Base-by-base conservation (phyloP, 345 rosid genomes). In the Tarenaya hassleriana region DNA sequence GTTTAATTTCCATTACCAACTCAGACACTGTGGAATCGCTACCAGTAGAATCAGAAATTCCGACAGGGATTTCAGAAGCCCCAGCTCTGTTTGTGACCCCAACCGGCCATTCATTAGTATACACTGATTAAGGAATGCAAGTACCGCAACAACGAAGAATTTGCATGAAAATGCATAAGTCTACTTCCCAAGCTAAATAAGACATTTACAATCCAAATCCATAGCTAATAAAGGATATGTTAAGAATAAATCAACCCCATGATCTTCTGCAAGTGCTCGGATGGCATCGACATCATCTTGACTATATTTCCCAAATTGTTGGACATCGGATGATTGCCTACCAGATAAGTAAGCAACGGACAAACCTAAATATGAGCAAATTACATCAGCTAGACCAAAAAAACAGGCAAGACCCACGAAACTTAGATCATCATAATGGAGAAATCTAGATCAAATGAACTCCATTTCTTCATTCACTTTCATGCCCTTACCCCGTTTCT, bases 41-140 rank as follows among this genome's bases (percentile, higher is more conserved):
- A 33, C 77, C 77, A 31, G 56, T 46, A 3, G 81, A 72, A 69
- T 82, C 92, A 11, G 84, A 77, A 29, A 74, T 16, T 49, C 75
- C 86, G 0, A 12, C 27, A 47, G 82, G 91, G 48, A 77, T 50
- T 64, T 78, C 86, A 46, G 85, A 64, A 50, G 32, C 51, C 32
- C 70, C 60, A 62, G 83, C 86, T 68, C 79, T 60, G 47, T 75
- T 77, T 7, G 79, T 79, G 16, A 84, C 70, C 43, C 88, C 90
- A 13, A 74, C 78, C 19, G 98, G 98, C 98, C 98, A 91, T 67
- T 82, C 96, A 66, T 91, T 91, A 80, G 96, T 91, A 53, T 16
- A 47, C 27, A 59, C 40, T 45, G 43, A 55, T 81, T 73, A 84
- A 80, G 95, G 75, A 76, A 56, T 4, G 51, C 74, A 65, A 45